Evolutionary conservation across 108 stramenopile species (phyloP).

Genomic region (Cyclotella distinguenda): DNA sequence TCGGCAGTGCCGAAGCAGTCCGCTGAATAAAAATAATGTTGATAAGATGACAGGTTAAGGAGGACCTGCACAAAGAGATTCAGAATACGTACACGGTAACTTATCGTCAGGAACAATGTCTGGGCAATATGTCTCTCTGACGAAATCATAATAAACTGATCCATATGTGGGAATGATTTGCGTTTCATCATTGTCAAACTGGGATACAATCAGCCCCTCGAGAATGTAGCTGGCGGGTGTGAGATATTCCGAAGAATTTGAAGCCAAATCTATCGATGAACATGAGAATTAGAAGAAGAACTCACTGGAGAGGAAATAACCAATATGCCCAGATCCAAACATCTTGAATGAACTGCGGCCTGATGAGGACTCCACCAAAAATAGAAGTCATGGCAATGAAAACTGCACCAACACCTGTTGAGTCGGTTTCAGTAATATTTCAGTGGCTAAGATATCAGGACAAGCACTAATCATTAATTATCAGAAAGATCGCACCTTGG

Average conservation of each 20-base stretch:
- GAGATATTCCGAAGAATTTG: background rate
- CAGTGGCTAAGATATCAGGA: background rate
- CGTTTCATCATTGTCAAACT: slow-evolving; percentile 57
- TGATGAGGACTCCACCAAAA: slow-evolving; percentile 64
- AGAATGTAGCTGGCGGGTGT: slow-evolving; percentile 38
- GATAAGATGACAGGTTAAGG: background rate
- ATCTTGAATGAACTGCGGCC: slow-evolving; percentile 48
- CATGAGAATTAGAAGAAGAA: background rate
- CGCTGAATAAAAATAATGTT: background rate
- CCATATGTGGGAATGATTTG: slow-evolving; percentile 54
- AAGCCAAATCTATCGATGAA: background rate
- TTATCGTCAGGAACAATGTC: slow-evolving; percentile 1
- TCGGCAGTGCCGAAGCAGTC: slow-evolving; percentile 59
- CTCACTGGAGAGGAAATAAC: slow-evolving; percentile 46
- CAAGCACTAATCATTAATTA: background rate
- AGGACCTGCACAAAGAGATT: background rate
- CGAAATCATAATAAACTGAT: slow-evolving; percentile 44
- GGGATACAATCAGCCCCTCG: slow-evolving; percentile 60
- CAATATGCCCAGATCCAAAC: slow-evolving; percentile 63
- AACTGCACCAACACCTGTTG: slow-evolving; percentile 53
- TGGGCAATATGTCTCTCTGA: slow-evolving; percentile 31
- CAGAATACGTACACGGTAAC: background rate
- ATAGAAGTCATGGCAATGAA: slow-evolving; percentile 52
- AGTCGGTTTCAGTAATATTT: background rate
- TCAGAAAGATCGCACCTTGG: background rate